Evolutionary conservation across 768 basidiomycete species (phyloP), one percentile per base, ranked within the genome.

Genomic region (Macrolepiota albuminosa): DNA sequence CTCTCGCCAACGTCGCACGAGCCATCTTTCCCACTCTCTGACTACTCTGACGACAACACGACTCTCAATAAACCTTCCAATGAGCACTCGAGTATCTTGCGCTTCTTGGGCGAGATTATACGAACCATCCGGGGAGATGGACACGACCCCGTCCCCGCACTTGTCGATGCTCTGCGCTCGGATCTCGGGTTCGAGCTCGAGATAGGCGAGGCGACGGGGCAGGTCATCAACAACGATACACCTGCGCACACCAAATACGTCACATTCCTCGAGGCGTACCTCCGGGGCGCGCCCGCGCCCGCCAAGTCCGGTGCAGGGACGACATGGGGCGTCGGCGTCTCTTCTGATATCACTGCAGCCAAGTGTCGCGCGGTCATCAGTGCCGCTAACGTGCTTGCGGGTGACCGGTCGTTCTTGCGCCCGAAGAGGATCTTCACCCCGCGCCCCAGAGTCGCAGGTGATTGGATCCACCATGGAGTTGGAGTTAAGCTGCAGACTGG

Each of bases 311-410:
- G 83, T 24, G 63, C 60, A n/a, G 69, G 68, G 47, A 67, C 64
- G 42, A 57, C 62, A 77, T 92, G 89, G 89, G 89, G 89, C 63
- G 85, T 90, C 34, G 90, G 89, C 7, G 78, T 88, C 57, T 91
- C 91, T 67, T 77, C 84, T 13, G 88, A 92, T 64, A 86, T 89
- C 64, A 78, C 86, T 13, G 84, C 82, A 40, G 83, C 87, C 42
- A 88, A 89, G 67, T 77, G 90, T 60, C 84, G 85, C 58, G 89
- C 89, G 2, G 83, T 92, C 36, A 80, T 92, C 60, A 87, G 86
- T 66, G 90, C 89, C 4, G 84, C 83, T 13, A 91, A 90, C 72
- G 73, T 70, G 36, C 78, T 83, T 40, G 78, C 88, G 60, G 82
- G 80, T 7, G 78, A 84, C 60, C 75, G 76, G 7, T 63, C 68